These are phyloP conservation scores for Prototheca cutis DNA, from an alignment of 163 green algal genomes.

Conservation along the genomic window DNA sequence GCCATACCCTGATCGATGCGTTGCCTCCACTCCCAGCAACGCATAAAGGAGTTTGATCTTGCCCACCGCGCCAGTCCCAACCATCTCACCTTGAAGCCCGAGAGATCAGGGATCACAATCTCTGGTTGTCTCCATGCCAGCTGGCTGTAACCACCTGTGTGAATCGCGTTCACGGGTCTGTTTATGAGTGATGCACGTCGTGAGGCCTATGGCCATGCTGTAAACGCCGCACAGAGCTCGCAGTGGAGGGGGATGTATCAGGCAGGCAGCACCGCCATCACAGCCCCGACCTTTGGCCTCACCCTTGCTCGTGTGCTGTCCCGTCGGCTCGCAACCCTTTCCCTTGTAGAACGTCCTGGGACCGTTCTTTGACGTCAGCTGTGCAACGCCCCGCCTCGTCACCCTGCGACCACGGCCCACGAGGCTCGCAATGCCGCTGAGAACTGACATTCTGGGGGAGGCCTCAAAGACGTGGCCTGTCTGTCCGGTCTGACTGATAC, in stretches of 20 bases:
- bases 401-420: conserved; percentile 24
- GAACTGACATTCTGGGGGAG: conserved; percentile 9
- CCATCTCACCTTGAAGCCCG: conserved; percentile 27
- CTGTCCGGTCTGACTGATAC: too few species aligned
- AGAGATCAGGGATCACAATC: conserved; percentile 51
- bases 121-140: conserved; percentile 33
- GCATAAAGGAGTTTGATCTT: too few species aligned
- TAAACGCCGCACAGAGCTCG: too few species aligned
- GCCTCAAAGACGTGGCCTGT: too few species aligned
- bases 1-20: too few species aligned
- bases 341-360: conserved; percentile 58
- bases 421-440: conserved; percentile 13
- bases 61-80: not conserved
- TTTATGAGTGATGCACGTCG: too few species aligned
- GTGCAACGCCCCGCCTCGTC: conserved; percentile 30
- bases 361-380: conserved; percentile 47
- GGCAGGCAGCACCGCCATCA: too few species aligned
- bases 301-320: conserved; percentile 49
- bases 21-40: too few species aligned
- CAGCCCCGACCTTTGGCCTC: too few species aligned
- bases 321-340: conserved; percentile 41
- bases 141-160: conserved; percentile 11
- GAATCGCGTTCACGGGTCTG: too few species aligned
- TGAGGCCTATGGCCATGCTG: too few species aligned
- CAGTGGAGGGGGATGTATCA: too few species aligned